phyloP scores from a whole-genome alignment of 2,329 filamentous ascomycete genomes.

The Exophiala lecanii-corni region DNA sequence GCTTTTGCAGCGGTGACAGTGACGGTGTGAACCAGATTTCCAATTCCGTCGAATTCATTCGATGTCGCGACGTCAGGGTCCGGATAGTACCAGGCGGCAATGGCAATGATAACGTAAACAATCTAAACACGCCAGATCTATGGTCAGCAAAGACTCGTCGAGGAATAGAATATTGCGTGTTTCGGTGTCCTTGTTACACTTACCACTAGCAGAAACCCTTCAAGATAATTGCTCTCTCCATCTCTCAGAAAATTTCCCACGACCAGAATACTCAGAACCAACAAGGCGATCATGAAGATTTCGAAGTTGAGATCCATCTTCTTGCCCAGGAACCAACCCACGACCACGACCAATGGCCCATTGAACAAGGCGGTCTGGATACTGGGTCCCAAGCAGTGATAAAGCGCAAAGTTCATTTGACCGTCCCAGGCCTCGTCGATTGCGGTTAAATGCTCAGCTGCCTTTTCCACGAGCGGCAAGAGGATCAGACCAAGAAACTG shows the following conservation, averaged over 20 bases:
- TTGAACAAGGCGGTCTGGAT: slow-evolving; percentile 89
- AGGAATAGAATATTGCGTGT: background rate
- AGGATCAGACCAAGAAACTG: slow-evolving; percentile 68
- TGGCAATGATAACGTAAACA: slow-evolving; percentile 60
- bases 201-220: slow-evolving; percentile 74
- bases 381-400: slow-evolving; percentile 79
- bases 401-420: slow-evolving; percentile 71
- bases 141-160: slow-evolving; percentile 2
- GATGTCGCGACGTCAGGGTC: slow-evolving; percentile 36
- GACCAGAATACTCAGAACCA: slow-evolving; percentile 79
- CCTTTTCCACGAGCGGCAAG: slow-evolving; percentile 66
- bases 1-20: background rate
- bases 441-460: slow-evolving; percentile 77
- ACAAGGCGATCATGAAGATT: slow-evolving; percentile 74
- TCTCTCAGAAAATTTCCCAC: slow-evolving; percentile 85
- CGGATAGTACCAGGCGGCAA: slow-evolving; percentile 59
- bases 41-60: slow-evolving; percentile 10
- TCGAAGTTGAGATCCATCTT: slow-evolving; percentile 78
- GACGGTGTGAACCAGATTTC: background rate
- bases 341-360: slow-evolving; percentile 74
- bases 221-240: slow-evolving; percentile 84
- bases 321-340: slow-evolving; percentile 71
- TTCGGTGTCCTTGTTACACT: background rate
- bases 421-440: slow-evolving; percentile 81
- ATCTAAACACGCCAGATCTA: slow-evolving; percentile 29